phyloP scores from a whole-genome alignment of 2,329 filamentous ascomycete species.

The Pseudocercospora crystallina region DNA sequence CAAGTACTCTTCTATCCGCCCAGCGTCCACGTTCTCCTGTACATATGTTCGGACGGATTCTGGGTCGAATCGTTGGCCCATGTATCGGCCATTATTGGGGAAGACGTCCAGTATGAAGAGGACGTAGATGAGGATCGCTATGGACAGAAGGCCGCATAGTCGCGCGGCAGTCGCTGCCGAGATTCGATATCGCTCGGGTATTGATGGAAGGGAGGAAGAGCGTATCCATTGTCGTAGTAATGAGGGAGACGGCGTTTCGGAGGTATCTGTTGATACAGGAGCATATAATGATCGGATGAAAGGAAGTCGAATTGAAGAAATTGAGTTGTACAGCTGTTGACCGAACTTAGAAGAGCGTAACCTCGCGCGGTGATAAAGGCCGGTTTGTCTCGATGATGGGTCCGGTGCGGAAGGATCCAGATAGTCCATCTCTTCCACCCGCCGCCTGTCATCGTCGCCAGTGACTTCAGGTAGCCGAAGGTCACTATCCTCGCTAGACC shows the following conservation, averaged over 20 bases:
- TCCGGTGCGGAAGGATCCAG: slow-evolving; percentile 55
- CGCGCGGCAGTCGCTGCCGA: slow-evolving; percentile 70
- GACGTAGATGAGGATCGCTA: slow-evolving; percentile 76
- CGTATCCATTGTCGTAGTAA: background rate
- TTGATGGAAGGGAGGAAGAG: slow-evolving; percentile 40
- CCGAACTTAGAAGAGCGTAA: slow-evolving; percentile 51
- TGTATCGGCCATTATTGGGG: slow-evolving; percentile 62
- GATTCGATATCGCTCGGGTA: slow-evolving; percentile 50
- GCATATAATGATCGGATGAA: slow-evolving; percentile 47
- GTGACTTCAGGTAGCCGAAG: slow-evolving; percentile 53
- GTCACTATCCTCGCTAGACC: slow-evolving; percentile 57
- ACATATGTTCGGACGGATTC: slow-evolving; percentile 77
- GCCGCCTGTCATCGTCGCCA: slow-evolving; percentile 62
- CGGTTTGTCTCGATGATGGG: slow-evolving; percentile 26
- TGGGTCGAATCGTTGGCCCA: slow-evolving; percentile 74
- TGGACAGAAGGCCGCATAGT: slow-evolving; percentile 70
- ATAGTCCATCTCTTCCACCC: slow-evolving; percentile 87
- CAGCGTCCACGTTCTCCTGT: slow-evolving; percentile 69
- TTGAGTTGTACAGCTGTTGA: slow-evolving; percentile 57
- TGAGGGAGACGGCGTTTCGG: slow-evolving; percentile 3
- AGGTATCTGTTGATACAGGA: slow-evolving; percentile 21
- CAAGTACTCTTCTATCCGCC: slow-evolving; percentile 64
- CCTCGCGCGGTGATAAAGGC: slow-evolving; percentile 38
- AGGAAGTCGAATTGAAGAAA: slow-evolving; percentile 57
- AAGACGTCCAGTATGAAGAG: slow-evolving; percentile 86